Base-by-base conservation (phyloP, 371 early-diverging fungal genomes). In the Mucor indicus region DNA sequence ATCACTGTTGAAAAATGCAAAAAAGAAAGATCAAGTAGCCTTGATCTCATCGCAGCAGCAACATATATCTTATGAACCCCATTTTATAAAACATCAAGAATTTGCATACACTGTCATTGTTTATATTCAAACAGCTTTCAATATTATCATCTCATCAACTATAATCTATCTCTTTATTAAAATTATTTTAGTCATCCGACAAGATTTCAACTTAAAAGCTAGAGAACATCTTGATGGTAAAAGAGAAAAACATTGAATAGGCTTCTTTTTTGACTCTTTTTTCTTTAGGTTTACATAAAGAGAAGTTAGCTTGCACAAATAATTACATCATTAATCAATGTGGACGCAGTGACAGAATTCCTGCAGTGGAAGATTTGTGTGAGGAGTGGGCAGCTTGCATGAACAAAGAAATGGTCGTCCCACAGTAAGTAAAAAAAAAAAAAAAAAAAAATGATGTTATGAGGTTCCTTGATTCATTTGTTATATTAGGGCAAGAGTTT, bases 341-440 rank as follows among this genome's bases (percentile, higher is more conserved):
- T 60, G 77, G 77, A 38, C 87, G 77, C 25, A 64, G 43, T 3
- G 64, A 81, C 38, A 79, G 91, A 11, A 85, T 92, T 6, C 95
- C 93, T 17, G 88, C 86, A 9, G 69, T 95, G 71, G 86, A 91
- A 47, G 53, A 58, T 25, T 55, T 78, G 44, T 95, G 96, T 56
- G 62, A 57, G 15, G 72, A 67, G 15, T 95, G 95, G 95, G 91
- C 88, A 40, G 50, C 65, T 20, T 91, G 92, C 60, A 91, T 91
- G 85, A 66, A 80, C 17, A 72, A 79, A 44, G 86, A 89, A 40
- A 68, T 66, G n/a, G 78, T 73, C 24, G 75, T 91, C 22, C 79
- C 86, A 36, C 72, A 80, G 73, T 75, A 61, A 47, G 60, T 13
- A 16, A 15, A 31, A 15, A 46, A 29, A n/a, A 20, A 8, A 31